Percentiles rank a stretch among this genome's conserved stretches.
These are phyloP conservation scores for Sporothrix dimorphospora DNA, from an alignment of 2,329 filamentous ascomycete species.

Conservation along the genomic window DNA sequence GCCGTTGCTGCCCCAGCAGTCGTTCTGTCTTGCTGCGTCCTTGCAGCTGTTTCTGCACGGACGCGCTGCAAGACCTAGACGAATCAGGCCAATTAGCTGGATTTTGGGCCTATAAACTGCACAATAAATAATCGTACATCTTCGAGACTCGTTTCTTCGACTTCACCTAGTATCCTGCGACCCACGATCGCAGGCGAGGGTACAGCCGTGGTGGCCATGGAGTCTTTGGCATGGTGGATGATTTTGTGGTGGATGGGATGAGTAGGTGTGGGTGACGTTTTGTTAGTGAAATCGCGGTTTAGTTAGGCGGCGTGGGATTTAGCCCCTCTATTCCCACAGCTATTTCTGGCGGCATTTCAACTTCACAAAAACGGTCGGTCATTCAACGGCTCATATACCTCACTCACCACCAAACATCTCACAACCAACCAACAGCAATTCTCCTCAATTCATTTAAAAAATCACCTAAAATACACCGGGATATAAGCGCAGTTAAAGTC, in stretches of 20 bases:
- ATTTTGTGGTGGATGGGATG: background rate
- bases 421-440: background rate
- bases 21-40: background rate
- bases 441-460: no score
- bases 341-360: background rate
- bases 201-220: constrained; percentile 21
- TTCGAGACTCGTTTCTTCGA: constrained; percentile 61
- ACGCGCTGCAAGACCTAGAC: constrained; percentile 26
- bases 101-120: constrained; percentile 8
- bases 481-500: no score
- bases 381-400: background rate
- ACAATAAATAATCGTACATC: constrained; percentile 49
- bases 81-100: background rate
- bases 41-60: constrained; percentile 23
- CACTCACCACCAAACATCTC: background rate
- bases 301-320: background rate
- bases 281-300: background rate
- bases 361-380: background rate
- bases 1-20: background rate
- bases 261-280: background rate
- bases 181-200: constrained; percentile 49
- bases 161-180: constrained; percentile 54
- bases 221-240: background rate
- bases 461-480: background rate
- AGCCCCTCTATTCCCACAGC: constrained; percentile 20